Percentiles rank a stretch among this genome's conserved stretches.
Evolutionary conservation across 495 filamentous ascomycete species (phyloP).

Genomic region (Pseudomonodictys pantanalensis): DNA sequence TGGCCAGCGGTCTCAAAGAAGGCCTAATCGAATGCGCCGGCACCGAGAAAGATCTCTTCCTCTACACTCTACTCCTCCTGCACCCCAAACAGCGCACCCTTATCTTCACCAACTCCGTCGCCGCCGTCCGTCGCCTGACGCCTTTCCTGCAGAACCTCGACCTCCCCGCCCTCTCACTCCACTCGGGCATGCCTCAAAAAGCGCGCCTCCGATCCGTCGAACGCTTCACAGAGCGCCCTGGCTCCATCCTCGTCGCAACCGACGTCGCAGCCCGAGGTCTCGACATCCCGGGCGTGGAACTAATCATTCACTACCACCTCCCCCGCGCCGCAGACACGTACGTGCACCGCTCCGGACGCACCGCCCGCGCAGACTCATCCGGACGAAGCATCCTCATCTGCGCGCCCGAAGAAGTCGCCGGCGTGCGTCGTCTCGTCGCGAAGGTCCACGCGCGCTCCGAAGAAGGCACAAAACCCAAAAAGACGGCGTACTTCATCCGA

Average conservation of each 20-base stretch:
- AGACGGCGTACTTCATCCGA: constrained; percentile 56
- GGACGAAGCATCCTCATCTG: constrained; percentile 86
- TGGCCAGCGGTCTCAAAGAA: constrained; percentile 82
- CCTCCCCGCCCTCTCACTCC: constrained; percentile 72
- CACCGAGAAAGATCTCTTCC: constrained; percentile 94
- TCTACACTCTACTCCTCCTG: constrained; percentile 82
- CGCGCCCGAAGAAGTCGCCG: constrained; percentile 83
- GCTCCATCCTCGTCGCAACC: constrained; percentile 82
- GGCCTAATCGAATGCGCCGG: constrained; percentile 87
- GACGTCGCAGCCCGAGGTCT: constrained; percentile 96
- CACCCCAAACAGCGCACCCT: constrained; percentile 75
- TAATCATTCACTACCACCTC: constrained; percentile 92
- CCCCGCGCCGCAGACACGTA: constrained; percentile 89
- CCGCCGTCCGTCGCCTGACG: constrained; percentile 80
- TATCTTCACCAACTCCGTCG: constrained; percentile 94
- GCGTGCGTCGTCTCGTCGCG: constrained; percentile 75
- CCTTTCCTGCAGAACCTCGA: constrained; percentile 81
- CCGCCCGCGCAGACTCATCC: constrained; percentile 73
- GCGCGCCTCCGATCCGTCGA: constrained; percentile 91
- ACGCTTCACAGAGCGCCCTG: constrained; percentile 63
- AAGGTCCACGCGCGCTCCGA: constrained; percentile 68
- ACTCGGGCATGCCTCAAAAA: constrained; percentile 95
- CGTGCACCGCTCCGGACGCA: constrained; percentile 92
- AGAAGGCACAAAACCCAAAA: constrained; percentile 42
- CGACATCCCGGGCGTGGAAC: constrained; percentile 83